Conservation (phyloP, 2,329 filamentous ascomycete genomes). For the Sarocladium strictum region DNA sequence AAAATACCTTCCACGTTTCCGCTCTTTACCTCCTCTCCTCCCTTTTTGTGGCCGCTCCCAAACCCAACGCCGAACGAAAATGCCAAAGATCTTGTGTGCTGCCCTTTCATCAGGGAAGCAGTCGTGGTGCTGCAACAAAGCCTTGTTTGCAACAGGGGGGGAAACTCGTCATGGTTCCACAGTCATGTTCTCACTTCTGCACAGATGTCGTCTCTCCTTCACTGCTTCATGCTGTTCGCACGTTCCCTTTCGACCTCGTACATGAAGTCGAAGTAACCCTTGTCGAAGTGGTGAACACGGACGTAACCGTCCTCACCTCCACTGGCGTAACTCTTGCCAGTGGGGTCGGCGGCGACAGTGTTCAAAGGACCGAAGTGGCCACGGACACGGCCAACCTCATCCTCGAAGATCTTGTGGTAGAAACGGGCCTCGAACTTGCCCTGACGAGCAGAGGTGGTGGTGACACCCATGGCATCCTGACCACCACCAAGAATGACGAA, state of each 20-base stretch:
- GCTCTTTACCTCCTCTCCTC: neutral
- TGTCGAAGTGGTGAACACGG: conserved; percentile 96
- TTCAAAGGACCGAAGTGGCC: conserved; percentile 97
- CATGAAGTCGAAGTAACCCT: conserved; percentile 96
- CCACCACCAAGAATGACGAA: conserved; percentile 97
- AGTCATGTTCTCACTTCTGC: conserved; percentile 11
- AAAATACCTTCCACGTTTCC: neutral
- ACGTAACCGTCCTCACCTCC: conserved; percentile 99
- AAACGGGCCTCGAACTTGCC: conserved; percentile 99
- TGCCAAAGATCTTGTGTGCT: neutral
- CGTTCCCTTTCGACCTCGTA: conserved; percentile 96
- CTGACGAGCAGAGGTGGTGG: conserved; percentile 85
- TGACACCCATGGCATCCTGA: conserved; percentile 98
- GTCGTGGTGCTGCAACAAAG: neutral
- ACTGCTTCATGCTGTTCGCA: conserved; percentile 38
- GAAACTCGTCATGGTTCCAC: conserved; percentile 10
- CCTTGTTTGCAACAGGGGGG: conserved; percentile 1
- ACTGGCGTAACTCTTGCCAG: conserved; percentile 86
- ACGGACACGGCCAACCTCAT: conserved; percentile 94
- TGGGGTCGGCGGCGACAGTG: conserved; percentile 89
- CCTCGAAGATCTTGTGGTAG: conserved; percentile 99
- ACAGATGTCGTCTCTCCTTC: neutral
- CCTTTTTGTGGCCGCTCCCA: conserved; percentile 4
- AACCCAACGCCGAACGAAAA: conserved; percentile 10
- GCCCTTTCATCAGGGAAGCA: neutral